phyloP scores from a whole-genome alignment of 2,329 filamentous ascomycete genomes.

The Aspergillus spinulosporus region DNA sequence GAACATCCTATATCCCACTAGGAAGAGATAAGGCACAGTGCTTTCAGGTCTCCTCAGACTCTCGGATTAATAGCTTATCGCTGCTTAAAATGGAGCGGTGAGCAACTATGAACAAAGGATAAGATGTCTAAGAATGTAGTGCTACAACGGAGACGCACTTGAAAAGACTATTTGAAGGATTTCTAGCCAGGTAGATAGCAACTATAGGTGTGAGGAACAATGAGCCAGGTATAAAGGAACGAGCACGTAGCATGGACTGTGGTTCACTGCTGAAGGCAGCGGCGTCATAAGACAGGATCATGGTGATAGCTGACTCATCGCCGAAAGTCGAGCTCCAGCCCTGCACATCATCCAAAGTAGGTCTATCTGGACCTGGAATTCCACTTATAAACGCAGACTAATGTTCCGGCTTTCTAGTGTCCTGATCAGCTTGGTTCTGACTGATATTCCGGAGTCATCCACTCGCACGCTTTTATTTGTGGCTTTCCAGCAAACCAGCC shows the following conservation, averaged over 20 bases:
- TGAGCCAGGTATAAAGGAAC: constrained; percentile 1
- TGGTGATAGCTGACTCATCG: constrained; percentile 40
- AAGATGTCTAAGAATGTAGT: background rate
- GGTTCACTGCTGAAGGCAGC: constrained; percentile 11
- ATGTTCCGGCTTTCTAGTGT: background rate
- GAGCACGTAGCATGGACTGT: constrained; percentile 1
- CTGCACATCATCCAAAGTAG: background rate
- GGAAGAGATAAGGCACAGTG: background rate
- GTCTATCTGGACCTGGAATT: background rate
- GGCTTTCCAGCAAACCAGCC: constrained; percentile 4
- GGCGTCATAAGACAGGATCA: constrained; percentile 41
- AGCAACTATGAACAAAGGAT: background rate
- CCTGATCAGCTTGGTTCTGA: background rate
- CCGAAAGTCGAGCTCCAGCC: background rate
- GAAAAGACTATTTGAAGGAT: background rate
- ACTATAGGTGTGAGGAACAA: constrained; percentile 1
- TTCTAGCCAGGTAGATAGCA: background rate
- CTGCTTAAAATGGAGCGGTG: constrained; percentile 14
- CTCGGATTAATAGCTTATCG: constrained; percentile 10
- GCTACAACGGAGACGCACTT: background rate
- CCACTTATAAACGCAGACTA: background rate
- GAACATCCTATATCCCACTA: constrained; percentile 59
- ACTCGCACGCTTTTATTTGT: constrained; percentile 1
- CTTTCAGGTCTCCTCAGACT: background rate
- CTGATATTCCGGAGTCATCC: background rate